Base-by-base conservation (phyloP, 805 yeast species). In the Candida quercuum region DNA sequence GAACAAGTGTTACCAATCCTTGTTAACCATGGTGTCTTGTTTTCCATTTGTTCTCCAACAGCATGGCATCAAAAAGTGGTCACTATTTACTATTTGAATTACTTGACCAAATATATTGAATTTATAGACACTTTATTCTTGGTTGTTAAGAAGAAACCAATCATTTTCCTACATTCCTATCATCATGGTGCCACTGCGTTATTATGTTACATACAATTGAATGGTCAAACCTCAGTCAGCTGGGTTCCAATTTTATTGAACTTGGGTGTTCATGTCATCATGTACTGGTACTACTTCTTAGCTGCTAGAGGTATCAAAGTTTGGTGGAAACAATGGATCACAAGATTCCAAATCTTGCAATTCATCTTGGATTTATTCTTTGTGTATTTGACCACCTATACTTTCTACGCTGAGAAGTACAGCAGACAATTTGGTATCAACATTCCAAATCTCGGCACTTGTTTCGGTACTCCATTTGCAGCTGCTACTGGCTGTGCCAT, bases 261-360 rank as follows among this genome's bases (percentile, higher is more conserved):
- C 73, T 73, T 91, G 64, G 84, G 79, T 37, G 98, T 91, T 35
- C 98, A 91, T 59, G 95, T 89, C 35, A 78, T 91, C 40, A 93
- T 91, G 99, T 91, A 91, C 76, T 91, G 88, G 84, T 91, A 91
- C 76, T 91, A 93, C 71, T 88, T 89, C 72, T 71, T 91, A 54
- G 74, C 93, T 36, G 86, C 97, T 16, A 76, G 95, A 60, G 96
- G 96, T 41, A 86, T 89, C 58, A 81, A 86, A 56, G 96, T 91
- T 38, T 89, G 97, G 97, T 91, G 99, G 99, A 91, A 93, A 69
- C 94, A 89, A 70, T 91, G 96, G 96, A 96, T 91, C 49, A 91
- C 99, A 39, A 76, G 95, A 48, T 81, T 86, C 72, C 99, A 91
- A 71, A 91, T 91, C 66, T 69, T 86, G 55, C 99, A 91, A 69